These are phyloP conservation scores for Cladophialophora exuberans DNA, from an alignment of 2,329 filamentous ascomycete species.

Conservation along the genomic window DNA sequence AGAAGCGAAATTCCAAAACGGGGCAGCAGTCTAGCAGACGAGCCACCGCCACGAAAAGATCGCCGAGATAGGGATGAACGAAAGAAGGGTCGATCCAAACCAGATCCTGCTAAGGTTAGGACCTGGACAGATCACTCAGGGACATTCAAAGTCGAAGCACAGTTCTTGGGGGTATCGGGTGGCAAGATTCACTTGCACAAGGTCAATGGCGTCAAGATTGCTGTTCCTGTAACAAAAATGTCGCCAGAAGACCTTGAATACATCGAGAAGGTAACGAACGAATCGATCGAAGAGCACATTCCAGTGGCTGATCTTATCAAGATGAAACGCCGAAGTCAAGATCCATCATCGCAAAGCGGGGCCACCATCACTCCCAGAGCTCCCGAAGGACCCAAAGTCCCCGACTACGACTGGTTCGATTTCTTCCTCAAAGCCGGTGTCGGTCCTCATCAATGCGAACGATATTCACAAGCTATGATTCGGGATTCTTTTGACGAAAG, in stretches of 20 bases:
- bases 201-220: constrained; percentile 96
- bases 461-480: constrained; percentile 86
- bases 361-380: constrained; percentile 36
- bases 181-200: constrained; percentile 98
- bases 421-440: constrained; percentile 95
- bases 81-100: constrained; percentile 67
- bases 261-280: constrained; percentile 83
- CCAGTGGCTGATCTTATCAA: constrained; percentile 78
- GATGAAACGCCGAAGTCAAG: constrained; percentile 48
- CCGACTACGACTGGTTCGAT: constrained; percentile 97
- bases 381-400: constrained; percentile 36
- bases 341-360: constrained; percentile 46
- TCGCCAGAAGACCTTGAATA: constrained; percentile 93
- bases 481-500: constrained; percentile 96
- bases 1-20: constrained; percentile 69
- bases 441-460: constrained; percentile 87
- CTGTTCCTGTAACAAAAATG: constrained; percentile 94
- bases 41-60: constrained; percentile 66
- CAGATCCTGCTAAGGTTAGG: constrained; percentile 78
- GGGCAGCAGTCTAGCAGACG: constrained; percentile 74
- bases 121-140: constrained; percentile 95
- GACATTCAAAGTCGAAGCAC: constrained; percentile 95
- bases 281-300: constrained; percentile 89
- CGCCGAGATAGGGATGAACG: constrained; percentile 61
- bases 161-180: constrained; percentile 92